Percentiles rank a stretch among this genome's conserved stretches.
Evolutionary conservation across 441 rosid genomes (phyloP).

Genomic region (Pelargonium myrrhifolium): DNA sequence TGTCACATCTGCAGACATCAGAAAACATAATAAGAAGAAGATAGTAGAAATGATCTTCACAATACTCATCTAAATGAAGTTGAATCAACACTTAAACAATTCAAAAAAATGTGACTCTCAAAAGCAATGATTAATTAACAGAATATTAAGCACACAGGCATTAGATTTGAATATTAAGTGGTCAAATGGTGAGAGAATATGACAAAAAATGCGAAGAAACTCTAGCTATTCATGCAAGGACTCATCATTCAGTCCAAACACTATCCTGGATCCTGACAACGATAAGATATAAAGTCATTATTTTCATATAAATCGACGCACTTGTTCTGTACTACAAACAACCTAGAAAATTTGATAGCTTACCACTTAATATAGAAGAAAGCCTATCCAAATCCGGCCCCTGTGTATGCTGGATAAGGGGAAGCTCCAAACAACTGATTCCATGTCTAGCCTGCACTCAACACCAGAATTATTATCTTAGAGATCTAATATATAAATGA

Average conservation of each 20-base stretch:
- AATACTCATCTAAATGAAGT: background rate
- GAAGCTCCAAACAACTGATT: slow-evolving; percentile 72
- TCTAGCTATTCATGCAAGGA: background rate
- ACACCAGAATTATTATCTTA: background rate
- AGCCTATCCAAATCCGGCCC: slow-evolving; percentile 77
- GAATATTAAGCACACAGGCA: background rate
- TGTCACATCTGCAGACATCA: slow-evolving; percentile 38
- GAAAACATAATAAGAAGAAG: slow-evolving; percentile 9
- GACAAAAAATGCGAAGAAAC: background rate
- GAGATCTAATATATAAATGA: too few species aligned
- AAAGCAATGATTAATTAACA: background rate
- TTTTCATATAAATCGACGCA: background rate
- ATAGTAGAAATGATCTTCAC: background rate
- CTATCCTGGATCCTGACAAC: background rate
- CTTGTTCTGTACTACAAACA: background rate
- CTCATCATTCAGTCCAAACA: background rate
- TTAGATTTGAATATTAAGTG: background rate
- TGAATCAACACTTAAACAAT: background rate
- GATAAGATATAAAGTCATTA: background rate
- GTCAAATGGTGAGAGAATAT: background rate
- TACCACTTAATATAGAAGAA: slow-evolving; percentile 59
- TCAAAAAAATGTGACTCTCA: too few species aligned
- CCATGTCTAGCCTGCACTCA: slow-evolving; percentile 52
- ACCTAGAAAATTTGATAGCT: background rate
- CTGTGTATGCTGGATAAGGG: slow-evolving; percentile 62